Evolutionary conservation across 495 filamentous ascomycete species (phyloP).

Genomic region (Lophiostoma macrostomum): DNA sequence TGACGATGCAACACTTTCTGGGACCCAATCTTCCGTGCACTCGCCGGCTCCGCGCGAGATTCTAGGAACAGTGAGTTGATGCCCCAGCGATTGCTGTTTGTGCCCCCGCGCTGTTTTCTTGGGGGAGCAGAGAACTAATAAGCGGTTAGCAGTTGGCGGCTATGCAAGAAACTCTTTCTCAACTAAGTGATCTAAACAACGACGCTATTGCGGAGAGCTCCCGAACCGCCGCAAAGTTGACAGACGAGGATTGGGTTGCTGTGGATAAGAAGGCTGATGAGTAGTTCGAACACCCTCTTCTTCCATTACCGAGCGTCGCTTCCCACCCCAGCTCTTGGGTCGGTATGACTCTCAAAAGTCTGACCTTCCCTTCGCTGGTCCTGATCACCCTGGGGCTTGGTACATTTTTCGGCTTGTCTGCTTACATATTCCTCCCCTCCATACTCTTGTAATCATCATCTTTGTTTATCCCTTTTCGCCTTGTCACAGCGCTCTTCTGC

Average conservation of each 20-base stretch:
- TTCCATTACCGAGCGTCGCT: too few relatives aligned
- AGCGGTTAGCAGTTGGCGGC: slow-evolving; percentile 31
- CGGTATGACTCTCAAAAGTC: too few relatives aligned
- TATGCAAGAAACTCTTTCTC: slow-evolving; percentile 30
- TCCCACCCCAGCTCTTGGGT: too few relatives aligned
- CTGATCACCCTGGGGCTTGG: too few relatives aligned
- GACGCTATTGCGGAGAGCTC: slow-evolving; percentile 32
- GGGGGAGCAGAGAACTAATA: slow-evolving; percentile 20
- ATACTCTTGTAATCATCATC: too few relatives aligned
- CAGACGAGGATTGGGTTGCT: slow-evolving; percentile 24
- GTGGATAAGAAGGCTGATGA: slow-evolving; percentile 6
- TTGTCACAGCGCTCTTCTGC: too few relatives aligned
- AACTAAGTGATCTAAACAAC: slow-evolving; percentile 31
- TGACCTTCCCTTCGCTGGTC: too few relatives aligned
- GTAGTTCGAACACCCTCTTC: too few relatives aligned
- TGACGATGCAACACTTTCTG: slow-evolving; percentile 5
- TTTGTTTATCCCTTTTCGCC: too few relatives aligned
- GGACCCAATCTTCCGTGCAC: slow-evolving; percentile 1
- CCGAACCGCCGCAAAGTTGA: slow-evolving; percentile 19
- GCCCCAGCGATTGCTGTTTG: not conserved
- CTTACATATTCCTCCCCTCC: too few relatives aligned
- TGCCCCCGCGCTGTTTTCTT: too few relatives aligned
- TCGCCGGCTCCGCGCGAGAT: slow-evolving; percentile 14
- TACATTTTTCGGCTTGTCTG: too few relatives aligned
- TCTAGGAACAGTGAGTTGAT: slow-evolving; percentile 28